Base-by-base conservation (phyloP, 768 basidiomycete genomes). In the Tephrocybe sp. region DNA sequence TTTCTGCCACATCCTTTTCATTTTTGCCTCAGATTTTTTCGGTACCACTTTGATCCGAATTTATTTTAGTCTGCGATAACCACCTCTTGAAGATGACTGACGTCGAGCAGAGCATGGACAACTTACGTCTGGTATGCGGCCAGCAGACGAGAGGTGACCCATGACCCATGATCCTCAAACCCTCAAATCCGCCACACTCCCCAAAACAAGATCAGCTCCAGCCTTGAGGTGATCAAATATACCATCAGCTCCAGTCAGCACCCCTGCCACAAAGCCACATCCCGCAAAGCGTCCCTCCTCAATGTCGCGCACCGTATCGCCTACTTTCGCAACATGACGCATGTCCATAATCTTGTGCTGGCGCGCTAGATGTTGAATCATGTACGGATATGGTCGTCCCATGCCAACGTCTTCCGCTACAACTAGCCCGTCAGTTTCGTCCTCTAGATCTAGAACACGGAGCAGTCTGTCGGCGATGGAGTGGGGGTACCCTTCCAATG, bases 371-470 rank as follows among this genome's bases (percentile, higher is more conserved):
- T 54, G 36, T 35, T 54, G 53, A 3, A 54, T 54, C 53, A 54
- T 54, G 31, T 54, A 54, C 16, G 53, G 53, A 39, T 54, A 54
- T 5, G 53, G 53, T 12, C 53, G 40, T 1, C 53, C 53, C 53
- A 49, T 54, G 16, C 53, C 48, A 32, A 54, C 53, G 19, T 54
- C 53, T 45, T 54, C 53, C 10, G 53, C 48, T n/a, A 54, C 53
- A 30, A 54, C 48, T 30, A 54, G 34, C 16, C 47, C 47, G 5
- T 54, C 53, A n/a, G 49, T 54, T 35, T 54, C 49, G 8, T 49
- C 38, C 34, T 49, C 33, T 17, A 54, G 13, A n/a, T 39, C 31
- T 1, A 54, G 53, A 2, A 10, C 31, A 19, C 39, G 13, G 3
- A 54, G 35, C 36, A 54, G 34, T n/a, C 42, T 45, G 22, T 54